phyloP scores from a whole-genome alignment of 495 filamentous ascomycete species.

The Symbiotaphrina buchneri region DNA sequence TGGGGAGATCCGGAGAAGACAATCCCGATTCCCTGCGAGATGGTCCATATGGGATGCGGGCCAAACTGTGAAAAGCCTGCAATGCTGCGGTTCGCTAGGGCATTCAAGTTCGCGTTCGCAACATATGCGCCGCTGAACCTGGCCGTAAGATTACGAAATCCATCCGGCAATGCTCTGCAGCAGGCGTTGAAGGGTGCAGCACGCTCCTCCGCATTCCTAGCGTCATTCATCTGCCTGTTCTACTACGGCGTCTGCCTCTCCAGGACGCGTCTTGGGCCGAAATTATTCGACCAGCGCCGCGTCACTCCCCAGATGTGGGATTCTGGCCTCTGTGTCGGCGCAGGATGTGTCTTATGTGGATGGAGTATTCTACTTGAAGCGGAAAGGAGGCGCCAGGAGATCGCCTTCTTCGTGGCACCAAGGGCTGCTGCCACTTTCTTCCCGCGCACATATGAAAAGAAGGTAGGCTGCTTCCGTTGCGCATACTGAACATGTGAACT shows the following conservation, averaged over 20 bases:
- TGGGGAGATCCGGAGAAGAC: constrained; percentile 62
- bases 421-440: constrained; percentile 57
- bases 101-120: constrained; percentile 52
- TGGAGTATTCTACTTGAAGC: constrained; percentile 69
- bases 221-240: constrained; percentile 58
- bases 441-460: constrained; percentile 46
- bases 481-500: constrained; percentile 8
- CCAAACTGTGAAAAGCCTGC: constrained; percentile 64
- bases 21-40: constrained; percentile 62
- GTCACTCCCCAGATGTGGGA: constrained; percentile 37
- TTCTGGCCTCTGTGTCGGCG: constrained; percentile 47
- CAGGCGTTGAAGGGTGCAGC: constrained; percentile 34
- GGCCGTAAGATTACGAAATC: constrained; percentile 30
- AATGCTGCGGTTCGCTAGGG: constrained; percentile 38
- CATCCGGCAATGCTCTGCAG: constrained; percentile 17
- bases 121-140: constrained; percentile 70
- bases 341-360: constrained; percentile 61
- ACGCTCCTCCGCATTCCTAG: constrained; percentile 66
- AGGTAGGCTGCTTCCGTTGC: constrained; percentile 16
- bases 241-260: constrained; percentile 79
- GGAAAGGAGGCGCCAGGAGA: constrained; percentile 43
- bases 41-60: constrained; percentile 69
- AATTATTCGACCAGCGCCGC: constrained; percentile 28
- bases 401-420: constrained; percentile 71
- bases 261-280: constrained; percentile 58